These are phyloP conservation scores for Cryptococcus sp. DNA, from an alignment of 1,284 basidiomycete species.

Conservation along the genomic window DNA sequence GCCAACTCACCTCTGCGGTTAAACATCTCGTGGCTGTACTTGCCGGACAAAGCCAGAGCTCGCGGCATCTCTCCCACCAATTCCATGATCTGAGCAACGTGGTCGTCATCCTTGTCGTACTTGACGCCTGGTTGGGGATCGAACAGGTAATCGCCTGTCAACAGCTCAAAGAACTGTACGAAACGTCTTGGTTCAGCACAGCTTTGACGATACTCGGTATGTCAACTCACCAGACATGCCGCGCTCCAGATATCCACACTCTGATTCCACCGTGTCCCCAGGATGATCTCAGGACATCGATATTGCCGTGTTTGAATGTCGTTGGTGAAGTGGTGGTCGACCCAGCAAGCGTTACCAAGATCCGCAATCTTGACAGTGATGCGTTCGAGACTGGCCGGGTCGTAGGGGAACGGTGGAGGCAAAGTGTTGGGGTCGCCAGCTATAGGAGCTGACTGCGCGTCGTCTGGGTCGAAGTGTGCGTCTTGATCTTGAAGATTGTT, in stretches of 20 bases:
- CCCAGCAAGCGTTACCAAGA: constrained; percentile 75
- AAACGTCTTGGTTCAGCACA: background rate
- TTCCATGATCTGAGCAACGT: constrained; percentile 98
- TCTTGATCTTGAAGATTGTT: constrained; percentile 44
- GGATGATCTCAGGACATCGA: constrained; percentile 93
- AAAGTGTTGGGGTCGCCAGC: constrained; percentile 60
- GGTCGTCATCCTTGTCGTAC: constrained; percentile 92
- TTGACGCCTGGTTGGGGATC: constrained; percentile 65
- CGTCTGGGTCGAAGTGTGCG: constrained; percentile 37
- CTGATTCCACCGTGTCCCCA: constrained; percentile 88
- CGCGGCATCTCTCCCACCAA: constrained; percentile 84
- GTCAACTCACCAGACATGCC: constrained; percentile 75
- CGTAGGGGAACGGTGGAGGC: constrained; percentile 60
- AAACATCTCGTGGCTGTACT: constrained; percentile 94
- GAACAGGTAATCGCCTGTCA: constrained; percentile 90
- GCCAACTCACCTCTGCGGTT: constrained; percentile 76
- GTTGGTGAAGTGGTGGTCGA: constrained; percentile 57
- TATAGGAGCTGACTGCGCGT: constrained; percentile 50
- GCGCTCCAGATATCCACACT: constrained; percentile 97
- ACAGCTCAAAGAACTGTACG: constrained; percentile 80
- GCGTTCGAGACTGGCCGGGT: constrained; percentile 66
- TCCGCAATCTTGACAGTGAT: constrained; percentile 99
- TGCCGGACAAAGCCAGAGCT: constrained; percentile 81
- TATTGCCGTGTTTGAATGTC: constrained; percentile 88
- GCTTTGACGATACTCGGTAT: too few relatives aligned